A percentile compares a stretch with the other conserved stretches of the same genome.
phyloP scores from a whole-genome alignment of 2,329 filamentous ascomycete species.

The Colletotrichum sp. region DNA sequence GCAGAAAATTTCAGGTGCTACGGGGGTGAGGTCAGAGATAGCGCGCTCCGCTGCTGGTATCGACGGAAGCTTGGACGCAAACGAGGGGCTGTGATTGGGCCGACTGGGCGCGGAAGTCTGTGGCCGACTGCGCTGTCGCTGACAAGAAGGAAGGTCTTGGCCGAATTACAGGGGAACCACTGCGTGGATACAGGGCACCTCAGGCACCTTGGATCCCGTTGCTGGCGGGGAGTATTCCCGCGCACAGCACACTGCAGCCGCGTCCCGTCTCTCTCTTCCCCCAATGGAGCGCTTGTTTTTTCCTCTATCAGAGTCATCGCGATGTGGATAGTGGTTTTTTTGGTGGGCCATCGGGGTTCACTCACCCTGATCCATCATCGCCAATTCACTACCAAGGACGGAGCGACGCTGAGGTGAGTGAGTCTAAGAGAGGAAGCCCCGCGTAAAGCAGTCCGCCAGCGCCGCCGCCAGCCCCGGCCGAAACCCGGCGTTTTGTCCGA shows the following conservation, averaged over 20 bases:
- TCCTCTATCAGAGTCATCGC: background rate
- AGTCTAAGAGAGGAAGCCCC: background rate
- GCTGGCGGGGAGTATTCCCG: background rate
- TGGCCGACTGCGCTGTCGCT: background rate
- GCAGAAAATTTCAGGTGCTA: constrained; percentile 21
- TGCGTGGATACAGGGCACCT: background rate
- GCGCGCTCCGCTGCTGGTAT: constrained; percentile 8
- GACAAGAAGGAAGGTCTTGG: background rate
- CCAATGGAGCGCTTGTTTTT: constrained; percentile 19
- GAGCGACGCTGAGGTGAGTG: background rate
- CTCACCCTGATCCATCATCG: background rate
- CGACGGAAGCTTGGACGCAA: background rate
- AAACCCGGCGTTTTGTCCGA: constrained; percentile 8
- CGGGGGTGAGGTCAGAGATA: constrained; percentile 21
- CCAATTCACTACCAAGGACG: background rate
- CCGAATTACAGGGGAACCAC: background rate
- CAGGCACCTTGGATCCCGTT: background rate
- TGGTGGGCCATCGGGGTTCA: constrained; percentile 8
- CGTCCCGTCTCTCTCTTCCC: background rate
- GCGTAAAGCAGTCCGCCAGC: background rate
- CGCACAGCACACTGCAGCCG: background rate
- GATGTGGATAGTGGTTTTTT: background rate
- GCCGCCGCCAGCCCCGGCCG: constrained; percentile 1
- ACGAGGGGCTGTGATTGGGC: background rate
- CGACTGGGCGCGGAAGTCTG: background rate